Percentiles rank a stretch among this genome's conserved stretches.
Conservation (phyloP, 2,329 filamentous ascomycete species). For the Verticillium isaacii region DNA sequence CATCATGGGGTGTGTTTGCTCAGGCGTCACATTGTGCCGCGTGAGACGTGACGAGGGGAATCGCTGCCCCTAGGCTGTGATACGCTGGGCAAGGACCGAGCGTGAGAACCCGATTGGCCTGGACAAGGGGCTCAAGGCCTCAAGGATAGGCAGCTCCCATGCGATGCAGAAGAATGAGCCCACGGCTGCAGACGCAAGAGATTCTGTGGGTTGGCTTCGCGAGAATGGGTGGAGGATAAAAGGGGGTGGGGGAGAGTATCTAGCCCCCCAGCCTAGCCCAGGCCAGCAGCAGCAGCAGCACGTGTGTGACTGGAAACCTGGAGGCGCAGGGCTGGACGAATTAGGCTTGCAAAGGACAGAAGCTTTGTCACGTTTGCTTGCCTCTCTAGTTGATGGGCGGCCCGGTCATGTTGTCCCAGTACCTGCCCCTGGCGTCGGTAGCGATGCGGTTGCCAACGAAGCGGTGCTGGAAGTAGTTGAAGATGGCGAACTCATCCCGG, state of each 20-base stretch:
- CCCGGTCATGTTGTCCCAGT: constrained; percentile 43
- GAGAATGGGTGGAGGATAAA: background rate
- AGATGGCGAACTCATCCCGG: constrained; percentile 74
- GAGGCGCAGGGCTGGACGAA: background rate
- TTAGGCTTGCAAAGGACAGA: background rate
- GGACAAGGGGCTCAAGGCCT: background rate
- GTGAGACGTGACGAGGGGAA: background rate
- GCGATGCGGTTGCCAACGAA: constrained; percentile 51
- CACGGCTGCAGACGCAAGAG: background rate
- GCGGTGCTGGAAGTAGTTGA: constrained; percentile 76
- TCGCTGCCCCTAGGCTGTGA: background rate
- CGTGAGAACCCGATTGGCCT: background rate
- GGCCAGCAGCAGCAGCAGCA: background rate
- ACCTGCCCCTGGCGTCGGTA: constrained; percentile 42
- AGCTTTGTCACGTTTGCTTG: background rate
- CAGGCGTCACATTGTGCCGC: background rate
- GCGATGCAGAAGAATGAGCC: background rate
- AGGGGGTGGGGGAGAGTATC: background rate
- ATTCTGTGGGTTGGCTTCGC: background rate
- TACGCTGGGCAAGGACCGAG: background rate
- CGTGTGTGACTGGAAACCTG: background rate
- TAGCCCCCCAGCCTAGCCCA: background rate
- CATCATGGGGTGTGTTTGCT: background rate
- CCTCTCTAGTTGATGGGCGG: background rate
- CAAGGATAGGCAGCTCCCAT: background rate